Conservation (phyloP, 257 asterid species). For the Ocimum tenuiflorum region DNA sequence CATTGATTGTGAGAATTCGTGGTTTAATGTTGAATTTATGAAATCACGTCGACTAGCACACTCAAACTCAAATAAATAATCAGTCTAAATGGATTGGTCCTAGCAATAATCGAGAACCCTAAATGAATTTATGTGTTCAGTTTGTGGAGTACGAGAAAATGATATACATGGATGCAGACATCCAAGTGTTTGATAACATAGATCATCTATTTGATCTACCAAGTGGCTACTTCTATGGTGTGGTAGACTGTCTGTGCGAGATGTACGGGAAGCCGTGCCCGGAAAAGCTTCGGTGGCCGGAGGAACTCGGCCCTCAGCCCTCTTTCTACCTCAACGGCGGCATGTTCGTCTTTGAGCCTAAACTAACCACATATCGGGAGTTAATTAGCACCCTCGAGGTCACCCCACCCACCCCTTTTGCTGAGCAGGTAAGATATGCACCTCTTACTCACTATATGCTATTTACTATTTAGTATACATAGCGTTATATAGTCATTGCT, state of each 20-base stretch:
- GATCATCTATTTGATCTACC: conserved; percentile 41
- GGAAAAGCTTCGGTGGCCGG: conserved; percentile 37
- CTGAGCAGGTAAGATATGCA: conserved; percentile 38
- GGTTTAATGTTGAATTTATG: no score
- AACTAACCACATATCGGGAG: conserved; percentile 17
- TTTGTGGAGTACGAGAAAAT: conserved; percentile 47
- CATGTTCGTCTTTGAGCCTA: conserved; percentile 45
- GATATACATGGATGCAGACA: conserved; percentile 54
- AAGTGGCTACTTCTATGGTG: conserved; percentile 40
- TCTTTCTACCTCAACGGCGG: conserved; percentile 46
- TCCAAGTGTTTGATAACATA: conserved; percentile 44
- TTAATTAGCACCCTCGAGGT: conserved; percentile 24
- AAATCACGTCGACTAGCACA: no score
- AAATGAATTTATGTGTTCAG: conserved; percentile 16
- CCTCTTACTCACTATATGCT: no score
- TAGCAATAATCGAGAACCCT: no score
- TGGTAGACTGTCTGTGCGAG: conserved; percentile 55
- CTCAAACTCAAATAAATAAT: no score
- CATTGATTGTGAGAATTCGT: no score
- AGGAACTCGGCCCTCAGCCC: conserved; percentile 33
- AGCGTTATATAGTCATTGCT: no score
- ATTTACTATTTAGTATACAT: no score
- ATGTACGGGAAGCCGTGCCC: conserved; percentile 42
- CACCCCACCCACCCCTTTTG: conserved; percentile 43
- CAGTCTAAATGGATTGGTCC: no score